Base-by-base conservation (phyloP, 1,284 basidiomycete species). In the Wallemia ichthyophaga region DNA sequence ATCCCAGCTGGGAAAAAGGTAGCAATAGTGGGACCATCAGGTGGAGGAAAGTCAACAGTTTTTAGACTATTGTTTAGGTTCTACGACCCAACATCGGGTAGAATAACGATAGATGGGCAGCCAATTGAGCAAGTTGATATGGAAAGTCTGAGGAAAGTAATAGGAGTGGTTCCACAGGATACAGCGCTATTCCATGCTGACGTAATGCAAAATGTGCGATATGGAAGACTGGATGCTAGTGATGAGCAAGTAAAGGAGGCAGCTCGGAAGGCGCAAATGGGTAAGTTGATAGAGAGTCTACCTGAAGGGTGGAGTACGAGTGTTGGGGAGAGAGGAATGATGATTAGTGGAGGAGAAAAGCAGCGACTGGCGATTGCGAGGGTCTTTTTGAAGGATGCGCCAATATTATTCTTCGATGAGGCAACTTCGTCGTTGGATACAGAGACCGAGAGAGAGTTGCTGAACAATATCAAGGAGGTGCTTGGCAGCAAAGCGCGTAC, bases 341-440 rank as follows among this genome's bases (percentile, higher is more conserved):
- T 98, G 94, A 88, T 98, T 60, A 89, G 85, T 17, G 92, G 92
- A 0, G 92, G 94, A 0, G 92, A 98, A 74, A 96, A 98, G 70
- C 92, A 98, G 73, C 73, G 94, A 54, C 70, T 98, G 63, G 94
- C 92, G 0, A 85, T 98, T 15, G 94, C 92, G 2, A 74, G 94
- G 19, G 79, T 94, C 54, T 70, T 98, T 64, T 71, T 98, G 58
- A 96, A 96, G 72, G 83, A 98, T 68, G 87, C 92, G 0, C 81
- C 82, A 1, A 94, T 96, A 66, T 67, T 96, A 66, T 95, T 98
- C 73, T 96, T 98, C 66, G 92, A 98, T 67, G 92, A 98, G 71
- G 92, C 94, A 80, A 98, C 94, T 0, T 94, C 88, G 0, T 88
- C 92, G 0, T 71, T 98, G 61, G 94, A 98, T 67, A 84, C 85